Evolutionary conservation across 345 rosid species (phyloP).

Genomic region (Populus alba): DNA sequence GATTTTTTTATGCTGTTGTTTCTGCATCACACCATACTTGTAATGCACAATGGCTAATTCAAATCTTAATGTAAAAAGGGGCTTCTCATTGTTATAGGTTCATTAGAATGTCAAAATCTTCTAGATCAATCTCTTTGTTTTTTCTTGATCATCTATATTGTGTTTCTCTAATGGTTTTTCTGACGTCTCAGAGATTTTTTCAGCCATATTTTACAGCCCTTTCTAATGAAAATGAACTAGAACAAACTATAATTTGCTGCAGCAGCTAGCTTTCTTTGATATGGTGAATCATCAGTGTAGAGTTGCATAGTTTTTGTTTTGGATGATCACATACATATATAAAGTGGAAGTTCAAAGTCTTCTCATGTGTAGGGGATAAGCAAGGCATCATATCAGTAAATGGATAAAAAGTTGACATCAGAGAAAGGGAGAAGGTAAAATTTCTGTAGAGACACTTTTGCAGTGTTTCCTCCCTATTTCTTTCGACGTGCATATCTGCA

Average conservation of each 20-base stretch:
- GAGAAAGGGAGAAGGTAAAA: slow-evolving; percentile 88
- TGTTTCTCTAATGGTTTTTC: neutral
- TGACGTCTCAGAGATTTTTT: neutral
- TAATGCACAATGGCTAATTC: too few species aligned
- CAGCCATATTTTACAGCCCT: neutral
- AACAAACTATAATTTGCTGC: neutral
- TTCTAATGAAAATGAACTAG: neutral
- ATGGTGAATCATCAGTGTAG: neutral
- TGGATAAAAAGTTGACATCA: slow-evolving; percentile 8
- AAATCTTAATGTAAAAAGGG: too few species aligned
- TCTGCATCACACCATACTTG: too few species aligned
- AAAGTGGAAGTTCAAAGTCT: neutral
- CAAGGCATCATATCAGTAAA: neutral
- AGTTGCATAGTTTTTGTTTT: neutral
- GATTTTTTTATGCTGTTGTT: too few species aligned
- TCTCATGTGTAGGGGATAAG: too few species aligned
- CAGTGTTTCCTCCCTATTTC: too few species aligned
- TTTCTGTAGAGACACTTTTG: neutral
- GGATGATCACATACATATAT: neutral
- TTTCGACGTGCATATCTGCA: neutral
- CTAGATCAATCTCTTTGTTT: neutral
- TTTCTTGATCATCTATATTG: neutral
- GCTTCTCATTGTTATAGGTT: neutral
- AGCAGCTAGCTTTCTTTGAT: neutral
- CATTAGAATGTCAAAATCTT: neutral